Evolutionary conservation across 2,329 filamentous ascomycete species (phyloP).

Genomic region (Arthrocladium fulminans): DNA sequence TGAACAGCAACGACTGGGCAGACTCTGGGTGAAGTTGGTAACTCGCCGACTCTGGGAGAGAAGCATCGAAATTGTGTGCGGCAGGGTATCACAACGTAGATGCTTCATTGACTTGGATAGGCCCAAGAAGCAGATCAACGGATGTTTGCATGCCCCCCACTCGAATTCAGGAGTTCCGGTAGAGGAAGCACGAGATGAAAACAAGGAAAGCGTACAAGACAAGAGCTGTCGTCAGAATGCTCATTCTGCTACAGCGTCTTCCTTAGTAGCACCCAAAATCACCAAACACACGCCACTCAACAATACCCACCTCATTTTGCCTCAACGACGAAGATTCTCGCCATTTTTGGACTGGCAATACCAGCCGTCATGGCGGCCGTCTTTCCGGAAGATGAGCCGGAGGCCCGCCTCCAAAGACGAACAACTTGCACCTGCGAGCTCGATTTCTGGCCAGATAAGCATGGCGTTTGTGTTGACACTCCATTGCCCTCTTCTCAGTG

Average conservation of each 20-base stretch:
- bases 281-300: not conserved
- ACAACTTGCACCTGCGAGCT: not conserved
- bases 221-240: too few species aligned
- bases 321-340: not conserved
- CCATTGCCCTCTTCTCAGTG: not conserved
- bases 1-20: too few species aligned
- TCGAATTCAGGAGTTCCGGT: too few species aligned
- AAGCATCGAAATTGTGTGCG: too few species aligned
- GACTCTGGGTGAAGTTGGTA: too few species aligned
- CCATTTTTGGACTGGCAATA: not conserved
- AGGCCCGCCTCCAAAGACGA: not conserved
- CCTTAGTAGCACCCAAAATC: not conserved
- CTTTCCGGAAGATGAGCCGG: not conserved
- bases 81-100: too few species aligned
- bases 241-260: not conserved
- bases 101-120: too few species aligned
- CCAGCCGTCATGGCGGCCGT: not conserved
- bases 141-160: too few species aligned
- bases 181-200: too few species aligned
- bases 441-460: constrained; percentile 1
- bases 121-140: too few species aligned
- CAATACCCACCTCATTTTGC: not conserved
- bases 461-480: constrained; percentile 3
- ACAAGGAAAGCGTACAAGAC: too few species aligned
- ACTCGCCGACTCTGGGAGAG: too few species aligned